Evolutionary conservation across 352 stramenopile genomes (phyloP), one percentile per base, ranked within the genome.

Genomic region (Phytophthora colocasiae): DNA sequence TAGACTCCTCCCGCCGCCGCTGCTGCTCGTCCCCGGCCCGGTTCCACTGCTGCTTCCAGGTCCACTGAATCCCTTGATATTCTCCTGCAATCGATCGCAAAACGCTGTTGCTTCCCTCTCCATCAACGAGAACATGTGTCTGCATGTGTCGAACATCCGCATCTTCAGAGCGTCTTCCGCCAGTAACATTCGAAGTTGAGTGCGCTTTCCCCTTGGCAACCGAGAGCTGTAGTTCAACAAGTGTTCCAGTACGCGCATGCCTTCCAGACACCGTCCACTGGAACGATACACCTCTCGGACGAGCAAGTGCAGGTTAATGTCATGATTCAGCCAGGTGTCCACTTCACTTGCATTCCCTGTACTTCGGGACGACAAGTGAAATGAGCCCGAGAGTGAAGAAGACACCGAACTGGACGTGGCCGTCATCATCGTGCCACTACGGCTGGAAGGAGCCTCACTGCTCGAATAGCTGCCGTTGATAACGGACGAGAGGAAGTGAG

Each of bases 221-320:
- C 87, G 77, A 7, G 74, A 49, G 31, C 80, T 91, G 56, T 95
- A 95, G 51, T 82, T 85, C 29, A 96, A 65, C 24, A 94, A 51
- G 49, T 95, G 83, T 27, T 96, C 83, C 2, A 96, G 58, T 0
- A 96, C 85, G 12, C 80, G 81, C 72, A 94, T 88, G 0, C 78
- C 86, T 69, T 96, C 87, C 26, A 94, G 66, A 9, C 79, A 91
- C n/a, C 88, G 81, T 1, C 88, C 88, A 52, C 84, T 94, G 5
- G 85, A 84, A 15, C 79, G 82, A 55, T 95, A 96, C 5, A 95
- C 62, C 14, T 96, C 86, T 3, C 86, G 85, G 8, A 96, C 63
- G 26, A 92, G 69, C 31, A 96, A 61, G 49, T 96, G 88, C n/a
- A 96, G 56, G n/a, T 74, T 86, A 46, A 96, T 87, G 29, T 95